phyloP scores from a whole-genome alignment of 148 eudicot genomes.

The Vaccinium vitisidaea region DNA sequence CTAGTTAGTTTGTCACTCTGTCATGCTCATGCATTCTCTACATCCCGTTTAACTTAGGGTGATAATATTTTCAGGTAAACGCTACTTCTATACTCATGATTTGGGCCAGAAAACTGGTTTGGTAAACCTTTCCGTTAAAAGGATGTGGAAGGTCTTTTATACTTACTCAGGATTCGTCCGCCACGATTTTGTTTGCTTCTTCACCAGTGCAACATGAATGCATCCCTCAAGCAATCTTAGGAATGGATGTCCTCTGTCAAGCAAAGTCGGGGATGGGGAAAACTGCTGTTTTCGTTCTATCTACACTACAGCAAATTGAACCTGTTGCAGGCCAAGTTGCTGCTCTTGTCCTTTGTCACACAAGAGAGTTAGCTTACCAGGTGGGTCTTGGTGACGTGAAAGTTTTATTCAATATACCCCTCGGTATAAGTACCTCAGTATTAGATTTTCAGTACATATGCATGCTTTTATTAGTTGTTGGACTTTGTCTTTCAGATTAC shows the following conservation, averaged over 20 bases:
- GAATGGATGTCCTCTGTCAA: conserved; percentile 69
- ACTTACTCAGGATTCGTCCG: conserved; percentile 39
- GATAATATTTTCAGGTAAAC: conserved; percentile 37
- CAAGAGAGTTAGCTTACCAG: conserved; percentile 62
- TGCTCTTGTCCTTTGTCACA: conserved; percentile 61
- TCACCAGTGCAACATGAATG: conserved; percentile 67
- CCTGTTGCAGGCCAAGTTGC: conserved; percentile 64
- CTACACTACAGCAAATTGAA: conserved; percentile 58
- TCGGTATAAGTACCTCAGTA: neutral
- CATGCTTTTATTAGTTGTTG: neutral
- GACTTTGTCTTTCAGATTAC: neutral
- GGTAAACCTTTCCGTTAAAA: conserved; percentile 35
- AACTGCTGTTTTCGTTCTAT: conserved; percentile 62
- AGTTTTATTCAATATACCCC: neutral
- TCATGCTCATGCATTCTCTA: neutral
- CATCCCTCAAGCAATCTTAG: conserved; percentile 62
- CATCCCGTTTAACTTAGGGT: neutral
- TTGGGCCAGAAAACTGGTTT: conserved; percentile 33
- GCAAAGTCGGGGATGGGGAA: conserved; percentile 69
- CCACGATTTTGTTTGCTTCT: conserved; percentile 46
- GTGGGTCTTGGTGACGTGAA: conserved; percentile 15
- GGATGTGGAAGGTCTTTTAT: conserved; percentile 31
- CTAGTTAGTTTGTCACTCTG: neutral
- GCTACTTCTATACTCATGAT: conserved; percentile 26
- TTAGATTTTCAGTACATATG: neutral